phyloP scores from a whole-genome alignment of 257 asterid genomes.

The Asclepias syriaca region DNA sequence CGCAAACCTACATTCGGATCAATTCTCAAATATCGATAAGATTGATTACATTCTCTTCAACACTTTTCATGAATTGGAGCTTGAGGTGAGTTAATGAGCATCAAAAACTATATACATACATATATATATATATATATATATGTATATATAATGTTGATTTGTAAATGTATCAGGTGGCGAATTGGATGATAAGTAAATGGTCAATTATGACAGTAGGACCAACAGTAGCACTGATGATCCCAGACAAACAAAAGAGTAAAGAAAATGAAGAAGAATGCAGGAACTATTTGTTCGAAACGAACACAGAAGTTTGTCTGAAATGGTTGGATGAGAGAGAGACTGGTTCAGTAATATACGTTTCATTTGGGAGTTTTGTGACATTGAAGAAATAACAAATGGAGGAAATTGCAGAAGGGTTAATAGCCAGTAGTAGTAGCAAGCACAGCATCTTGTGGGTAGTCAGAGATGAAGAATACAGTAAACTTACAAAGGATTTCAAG shows the following conservation, averaged over 20 bases:
- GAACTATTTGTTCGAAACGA: constrained; percentile 17
- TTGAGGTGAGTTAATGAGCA: too few species aligned
- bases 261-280: neutral
- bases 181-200: too few species aligned
- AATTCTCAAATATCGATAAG: too few species aligned
- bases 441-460: constrained; percentile 29
- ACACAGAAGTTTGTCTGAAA: constrained; percentile 11
- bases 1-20: too few species aligned
- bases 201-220: too few species aligned
- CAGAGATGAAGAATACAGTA: constrained; percentile 19
- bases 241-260: neutral
- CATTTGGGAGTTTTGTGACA: constrained; percentile 21
- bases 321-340: constrained; percentile 21
- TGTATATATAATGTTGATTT: too few species aligned
- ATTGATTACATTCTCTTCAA: too few species aligned
- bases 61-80: too few species aligned
- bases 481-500: constrained; percentile 23
- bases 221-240: too few species aligned
- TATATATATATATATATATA: too few species aligned
- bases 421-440: constrained; percentile 11
- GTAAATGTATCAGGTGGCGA: too few species aligned
- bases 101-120: too few species aligned
- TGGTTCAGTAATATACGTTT: constrained; percentile 25
- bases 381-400: constrained; percentile 22
- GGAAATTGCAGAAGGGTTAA: constrained; percentile 18